Conservation (phyloP, 164 flowering plant species). For the Vitis amurensis region DNA sequence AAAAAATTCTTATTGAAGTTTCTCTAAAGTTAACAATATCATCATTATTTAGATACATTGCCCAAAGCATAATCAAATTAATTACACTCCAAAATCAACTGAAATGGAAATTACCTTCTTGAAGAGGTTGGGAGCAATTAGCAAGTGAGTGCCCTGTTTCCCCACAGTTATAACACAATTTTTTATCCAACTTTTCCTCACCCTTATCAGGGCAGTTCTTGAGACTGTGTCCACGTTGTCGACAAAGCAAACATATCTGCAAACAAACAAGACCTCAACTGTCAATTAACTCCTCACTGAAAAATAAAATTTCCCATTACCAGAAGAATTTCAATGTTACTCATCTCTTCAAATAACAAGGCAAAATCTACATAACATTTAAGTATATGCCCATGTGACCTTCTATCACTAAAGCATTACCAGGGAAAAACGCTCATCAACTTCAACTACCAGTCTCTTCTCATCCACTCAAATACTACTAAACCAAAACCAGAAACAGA, state of each 20-base stretch:
- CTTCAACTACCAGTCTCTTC: not conserved
- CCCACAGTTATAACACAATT: slow-evolving; percentile 90
- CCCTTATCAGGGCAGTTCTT: slow-evolving; percentile 77
- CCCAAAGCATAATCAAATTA: not conserved
- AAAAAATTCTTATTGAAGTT: not conserved
- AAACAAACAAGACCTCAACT: slow-evolving; percentile 6
- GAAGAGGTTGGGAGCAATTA: slow-evolving; percentile 64
- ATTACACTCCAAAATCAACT: not conserved
- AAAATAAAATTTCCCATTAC: not conserved
- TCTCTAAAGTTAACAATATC: not conserved
- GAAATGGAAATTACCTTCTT: slow-evolving; percentile 60
- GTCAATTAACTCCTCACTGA: slow-evolving; percentile 2
- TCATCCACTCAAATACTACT: not conserved
- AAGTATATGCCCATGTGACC: not conserved
- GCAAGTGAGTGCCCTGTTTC: slow-evolving; percentile 74
- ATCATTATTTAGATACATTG: not conserved
- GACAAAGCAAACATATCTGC: slow-evolving; percentile 89
- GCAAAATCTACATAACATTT: not conserved
- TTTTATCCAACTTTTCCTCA: slow-evolving; percentile 48
- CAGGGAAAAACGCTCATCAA: too few relatives aligned
- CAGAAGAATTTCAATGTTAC: slow-evolving; percentile 1
- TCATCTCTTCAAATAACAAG: not conserved
- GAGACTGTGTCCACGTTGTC: slow-evolving; percentile 82
- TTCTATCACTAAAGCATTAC: too few relatives aligned
- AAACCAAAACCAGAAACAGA: not conserved